Percentiles rank a stretch among this genome's conserved stretches.
phyloP scores from a whole-genome alignment of 106 monocot species.

The Acorus gramineus region DNA sequence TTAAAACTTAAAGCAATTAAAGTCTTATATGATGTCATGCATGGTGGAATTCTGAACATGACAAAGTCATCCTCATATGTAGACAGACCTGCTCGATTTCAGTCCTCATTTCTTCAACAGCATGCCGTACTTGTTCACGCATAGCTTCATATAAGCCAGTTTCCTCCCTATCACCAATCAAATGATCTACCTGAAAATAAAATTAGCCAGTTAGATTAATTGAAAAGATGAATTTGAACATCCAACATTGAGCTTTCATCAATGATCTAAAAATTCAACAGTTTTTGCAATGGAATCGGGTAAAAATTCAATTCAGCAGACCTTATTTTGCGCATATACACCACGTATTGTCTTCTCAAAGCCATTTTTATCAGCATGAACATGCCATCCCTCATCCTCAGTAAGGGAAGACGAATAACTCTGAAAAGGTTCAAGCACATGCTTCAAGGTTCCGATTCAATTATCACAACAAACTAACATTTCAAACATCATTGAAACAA shows the following conservation, averaged over 20 bases:
- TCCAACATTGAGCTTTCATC: too few relatives aligned
- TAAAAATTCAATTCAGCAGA: background rate
- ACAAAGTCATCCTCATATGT: background rate
- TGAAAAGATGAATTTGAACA: background rate
- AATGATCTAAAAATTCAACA: too few relatives aligned
- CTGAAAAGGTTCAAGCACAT: slow-evolving; percentile 15
- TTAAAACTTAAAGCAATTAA: background rate
- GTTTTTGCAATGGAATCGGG: too few relatives aligned
- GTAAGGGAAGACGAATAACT: slow-evolving; percentile 75
- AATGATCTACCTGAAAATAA: slow-evolving; percentile 35
- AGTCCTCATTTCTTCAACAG: slow-evolving; percentile 63
- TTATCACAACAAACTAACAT: too few relatives aligned
- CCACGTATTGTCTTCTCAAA: slow-evolving; percentile 48
- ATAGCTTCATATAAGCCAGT: slow-evolving; percentile 53
- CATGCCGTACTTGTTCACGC: slow-evolving; percentile 72
- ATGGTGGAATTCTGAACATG: background rate
- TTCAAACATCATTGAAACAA: background rate
- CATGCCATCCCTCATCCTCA: slow-evolving; percentile 55
- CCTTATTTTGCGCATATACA: slow-evolving; percentile 51
- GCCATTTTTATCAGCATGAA: slow-evolving; percentile 21
- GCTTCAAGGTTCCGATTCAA: too few relatives aligned
- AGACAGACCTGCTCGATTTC: slow-evolving; percentile 65
- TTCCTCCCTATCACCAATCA: slow-evolving; percentile 30
- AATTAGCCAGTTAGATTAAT: background rate
- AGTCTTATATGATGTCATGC: background rate